Evolutionary conservation across 176 grass and related monocot genomes (phyloP), one percentile per base, ranked within the genome.

Genomic region (Lolium rigidum): DNA sequence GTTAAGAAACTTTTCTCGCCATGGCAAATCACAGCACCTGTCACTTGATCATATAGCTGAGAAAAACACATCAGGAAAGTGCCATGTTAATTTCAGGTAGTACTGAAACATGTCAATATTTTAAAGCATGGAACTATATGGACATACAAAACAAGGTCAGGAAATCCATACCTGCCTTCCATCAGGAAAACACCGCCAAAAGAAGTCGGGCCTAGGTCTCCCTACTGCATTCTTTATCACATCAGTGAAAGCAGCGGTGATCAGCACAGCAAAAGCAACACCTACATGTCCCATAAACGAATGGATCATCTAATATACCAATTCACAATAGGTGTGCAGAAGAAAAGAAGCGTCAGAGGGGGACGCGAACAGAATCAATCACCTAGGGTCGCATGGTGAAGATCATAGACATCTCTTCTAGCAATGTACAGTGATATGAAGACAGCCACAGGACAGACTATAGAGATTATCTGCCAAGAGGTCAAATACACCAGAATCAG

Each of bases 131-230:
- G 7, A 69, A 76, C 6, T 13, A 44, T 68, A 10, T 17, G 14
- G 4, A 20, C 24, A 68, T 12, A 11, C 5, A 17, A 3, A 28
- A 5, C 10, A 5, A n/a, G 51, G 21, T 52, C 12, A 14, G 62
- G 58, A 79, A 81, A 71, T 77, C 0, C n/a, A 58, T 82, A 94
- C 97, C 90, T 94, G 82, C 80, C 91, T 94, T 86, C 97, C 94
- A 88, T 99, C 92, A 16, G 97, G 97, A 78, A 99, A 99, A 28
- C 94, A 95, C 24, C 94, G 89, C 94, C 94, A 96, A 73, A 93
- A 99, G 82, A 99, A 96, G 85, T 96, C 94, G 7, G 94, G 97
- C 84, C 97, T 87, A 21, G 90, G 97, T 82, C 94, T 91, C 11
- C 97, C 97, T 79, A 93, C 90, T 28, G 90, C 80, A 81, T 70